Conservation (phyloP, 2,329 filamentous ascomycete genomes). For the Aureobasidium uvarum region DNA sequence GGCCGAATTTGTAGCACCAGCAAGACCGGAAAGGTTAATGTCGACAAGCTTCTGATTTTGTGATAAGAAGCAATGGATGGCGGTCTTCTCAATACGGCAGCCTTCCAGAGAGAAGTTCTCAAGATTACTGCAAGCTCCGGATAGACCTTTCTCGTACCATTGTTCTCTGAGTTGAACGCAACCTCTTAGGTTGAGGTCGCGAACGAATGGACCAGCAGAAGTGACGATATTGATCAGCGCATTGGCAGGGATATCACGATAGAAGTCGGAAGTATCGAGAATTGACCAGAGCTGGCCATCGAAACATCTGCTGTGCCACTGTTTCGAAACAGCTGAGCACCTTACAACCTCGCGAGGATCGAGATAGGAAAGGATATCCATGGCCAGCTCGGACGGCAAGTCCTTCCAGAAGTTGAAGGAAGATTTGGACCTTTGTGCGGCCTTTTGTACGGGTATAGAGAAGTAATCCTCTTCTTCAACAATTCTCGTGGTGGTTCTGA, state of each 20-base stretch:
- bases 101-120: constrained; percentile 86
- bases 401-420: constrained; percentile 71
- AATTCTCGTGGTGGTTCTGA: constrained; percentile 52
- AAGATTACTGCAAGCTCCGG: constrained; percentile 82
- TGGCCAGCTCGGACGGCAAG: constrained; percentile 78
- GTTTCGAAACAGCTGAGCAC: constrained; percentile 71
- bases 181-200: constrained; percentile 83
- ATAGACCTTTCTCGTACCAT: constrained; percentile 72
- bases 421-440: constrained; percentile 37
- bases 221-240: constrained; percentile 82
- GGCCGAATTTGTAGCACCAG: constrained; percentile 74
- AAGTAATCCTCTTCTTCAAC: constrained; percentile 33
- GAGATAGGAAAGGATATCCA: constrained; percentile 74
- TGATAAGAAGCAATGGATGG: constrained; percentile 74
- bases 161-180: constrained; percentile 86
- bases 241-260: constrained; percentile 78
- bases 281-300: constrained; percentile 91
- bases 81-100: constrained; percentile 76
- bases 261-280: constrained; percentile 78
- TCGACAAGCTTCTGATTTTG: constrained; percentile 76
- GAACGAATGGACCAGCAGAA: constrained; percentile 82
- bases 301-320: constrained; percentile 80
- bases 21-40: constrained; percentile 80
- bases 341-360: constrained; percentile 77
- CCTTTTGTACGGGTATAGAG: constrained; percentile 37